Percentiles rank a stretch among this genome's conserved stretches.
Evolutionary conservation across 2,329 filamentous ascomycete genomes (phyloP).

Genomic region (Claviceps maximensis): DNA sequence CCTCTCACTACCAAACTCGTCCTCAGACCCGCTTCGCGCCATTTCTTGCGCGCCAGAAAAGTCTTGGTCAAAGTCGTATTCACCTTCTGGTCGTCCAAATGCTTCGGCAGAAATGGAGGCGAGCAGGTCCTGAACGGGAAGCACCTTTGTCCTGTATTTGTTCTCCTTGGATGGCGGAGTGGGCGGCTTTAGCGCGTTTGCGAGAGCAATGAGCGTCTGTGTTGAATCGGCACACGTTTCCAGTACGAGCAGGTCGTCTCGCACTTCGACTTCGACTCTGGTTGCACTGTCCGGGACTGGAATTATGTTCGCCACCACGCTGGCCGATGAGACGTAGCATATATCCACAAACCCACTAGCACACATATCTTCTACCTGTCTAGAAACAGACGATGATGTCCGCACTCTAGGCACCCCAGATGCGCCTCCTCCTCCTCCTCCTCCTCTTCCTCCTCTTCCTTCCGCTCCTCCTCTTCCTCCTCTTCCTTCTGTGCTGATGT

Average conservation of each 20-base stretch:
- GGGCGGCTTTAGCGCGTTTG: constrained; percentile 72
- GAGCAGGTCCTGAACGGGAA: constrained; percentile 78
- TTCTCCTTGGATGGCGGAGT: constrained; percentile 67
- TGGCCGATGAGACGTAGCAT: constrained; percentile 75
- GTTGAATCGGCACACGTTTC: constrained; percentile 97
- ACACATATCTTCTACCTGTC: constrained; percentile 43
- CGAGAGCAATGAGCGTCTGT: constrained; percentile 70
- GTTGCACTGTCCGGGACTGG: constrained; percentile 36
- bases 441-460: too few relatives aligned
- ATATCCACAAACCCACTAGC: constrained; percentile 71
- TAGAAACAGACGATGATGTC: constrained; percentile 25
- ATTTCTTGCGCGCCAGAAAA: constrained; percentile 42
- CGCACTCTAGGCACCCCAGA: constrained; percentile 12
- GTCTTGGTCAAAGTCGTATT: constrained; percentile 50
- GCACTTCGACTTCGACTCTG: constrained; percentile 66
- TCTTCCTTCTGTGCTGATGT: constrained; percentile 6
- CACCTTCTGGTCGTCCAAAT: constrained; percentile 49
- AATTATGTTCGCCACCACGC: constrained; percentile 48
- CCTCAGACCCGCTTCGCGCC: constrained; percentile 24
- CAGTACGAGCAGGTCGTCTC: constrained; percentile 74
- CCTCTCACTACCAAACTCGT: constrained; percentile 19
- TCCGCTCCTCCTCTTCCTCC: too few relatives aligned
- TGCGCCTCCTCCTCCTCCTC: too few relatives aligned
- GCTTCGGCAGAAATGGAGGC: constrained; percentile 83
- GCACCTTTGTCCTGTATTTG: constrained; percentile 77